Percentiles rank a stretch among this genome's conserved stretches.
These are phyloP conservation scores for Fraxinus angustifolia DNA, from an alignment of 305 asterid genomes.

Conservation along the genomic window DNA sequence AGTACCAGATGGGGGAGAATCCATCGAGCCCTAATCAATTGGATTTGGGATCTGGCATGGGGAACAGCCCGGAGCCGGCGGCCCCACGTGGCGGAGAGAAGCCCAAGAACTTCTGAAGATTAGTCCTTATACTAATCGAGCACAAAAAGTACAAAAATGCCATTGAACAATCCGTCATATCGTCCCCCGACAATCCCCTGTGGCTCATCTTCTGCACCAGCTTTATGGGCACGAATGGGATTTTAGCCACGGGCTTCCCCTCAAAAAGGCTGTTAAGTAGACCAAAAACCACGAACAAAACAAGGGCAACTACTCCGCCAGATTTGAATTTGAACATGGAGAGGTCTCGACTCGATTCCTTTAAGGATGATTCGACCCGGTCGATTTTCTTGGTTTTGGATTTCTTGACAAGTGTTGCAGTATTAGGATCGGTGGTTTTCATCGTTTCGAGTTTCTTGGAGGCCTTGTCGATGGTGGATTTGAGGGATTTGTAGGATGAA, in stretches of 20 bases:
- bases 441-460: constrained; percentile 91
- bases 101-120: constrained; percentile 92
- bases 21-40: constrained; percentile 32
- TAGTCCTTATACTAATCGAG: constrained; percentile 88
- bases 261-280: constrained; percentile 71
- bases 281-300: constrained; percentile 79
- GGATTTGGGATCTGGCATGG: constrained; percentile 82
- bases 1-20: constrained; percentile 7
- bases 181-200: constrained; percentile 77
- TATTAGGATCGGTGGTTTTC: constrained; percentile 47
- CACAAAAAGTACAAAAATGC: constrained; percentile 82
- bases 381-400: constrained; percentile 79
- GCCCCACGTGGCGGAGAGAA: constrained; percentile 97
- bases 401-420: constrained; percentile 39
- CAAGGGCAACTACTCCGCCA: constrained; percentile 86
- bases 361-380: constrained; percentile 78
- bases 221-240: constrained; percentile 76
- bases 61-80: constrained; percentile 81
- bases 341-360: constrained; percentile 86
- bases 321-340: constrained; percentile 93
- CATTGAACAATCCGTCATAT: constrained; percentile 98
- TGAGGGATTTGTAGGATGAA: constrained; percentile 80
- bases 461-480: constrained; percentile 88
- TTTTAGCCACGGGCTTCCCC: constrained; percentile 77
- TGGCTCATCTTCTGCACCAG: constrained; percentile 98